Base-by-base conservation (phyloP, 2,329 filamentous ascomycete genomes). In the Trichophyton verrucosum region DNA sequence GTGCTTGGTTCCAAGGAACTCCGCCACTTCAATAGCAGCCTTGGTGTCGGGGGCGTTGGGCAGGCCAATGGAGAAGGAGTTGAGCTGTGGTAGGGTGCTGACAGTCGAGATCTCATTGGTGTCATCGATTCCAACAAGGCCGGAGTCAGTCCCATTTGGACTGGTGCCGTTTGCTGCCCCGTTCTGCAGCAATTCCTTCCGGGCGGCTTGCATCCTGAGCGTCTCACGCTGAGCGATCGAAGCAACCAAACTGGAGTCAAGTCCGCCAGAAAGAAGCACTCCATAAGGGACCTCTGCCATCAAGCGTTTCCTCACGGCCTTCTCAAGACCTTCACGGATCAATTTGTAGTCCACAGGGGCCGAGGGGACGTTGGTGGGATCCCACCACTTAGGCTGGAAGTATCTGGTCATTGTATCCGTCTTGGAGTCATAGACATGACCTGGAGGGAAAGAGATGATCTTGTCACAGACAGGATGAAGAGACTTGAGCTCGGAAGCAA, bases 201-300 rank as follows among this genome's bases (percentile, higher is more conserved):
- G 68, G 9, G 46, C 46, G 15, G 82, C 47, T 74, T 87, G 88
- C 71, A 92, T 80, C 64, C 89, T 84, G 65, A 90, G 74, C 42
- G 89, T 96, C 77, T 97, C 94, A 62, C 94, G 84, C 78, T 97
- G 92, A 20, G 94, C 92, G 73, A 99, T 97, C 1, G 94, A 86
- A 42, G 94, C 94, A 38, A 96, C 90, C 75, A 99, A 78, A 74
- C 90, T 96, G 55, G 94, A 99, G 76, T 99, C 94, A 58, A 99
- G 82, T 68, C 94, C 94, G 70, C 94, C 94, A 59, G 94, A 99
- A 57, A 99, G 81, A 62, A 99, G 79, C 22, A 99, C 94, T 75
- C 94, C 94, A 73, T 96, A 99, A 15, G 94, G 94, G 40, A 99
- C 94, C 77, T 99, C 94, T 22, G 94, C 94, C 94, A 99, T 99